Evolutionary conservation across 108 stramenopile genomes (phyloP).

Genomic region (Fragilaria crotonensis): DNA sequence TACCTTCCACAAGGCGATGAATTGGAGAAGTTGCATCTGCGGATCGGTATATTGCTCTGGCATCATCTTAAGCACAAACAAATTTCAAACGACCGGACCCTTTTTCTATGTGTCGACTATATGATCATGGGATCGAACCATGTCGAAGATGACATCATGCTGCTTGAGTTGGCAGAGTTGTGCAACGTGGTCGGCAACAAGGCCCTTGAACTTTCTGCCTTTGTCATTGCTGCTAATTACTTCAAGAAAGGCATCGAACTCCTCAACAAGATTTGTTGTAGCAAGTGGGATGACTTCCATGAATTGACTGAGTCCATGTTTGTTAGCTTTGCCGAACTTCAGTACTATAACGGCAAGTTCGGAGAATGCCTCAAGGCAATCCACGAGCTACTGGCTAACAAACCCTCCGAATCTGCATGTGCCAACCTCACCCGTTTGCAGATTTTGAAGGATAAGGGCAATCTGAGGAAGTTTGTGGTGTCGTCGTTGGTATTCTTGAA

Average conservation of each 20-base stretch:
- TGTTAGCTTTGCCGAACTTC: background rate
- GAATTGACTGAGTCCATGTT: background rate
- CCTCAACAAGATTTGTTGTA: background rate
- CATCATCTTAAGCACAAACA: background rate
- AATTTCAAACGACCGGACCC: background rate
- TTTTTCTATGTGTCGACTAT: background rate
- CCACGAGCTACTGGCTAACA: background rate
- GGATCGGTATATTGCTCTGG: background rate
- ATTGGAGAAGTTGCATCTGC: background rate
- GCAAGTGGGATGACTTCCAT: background rate
- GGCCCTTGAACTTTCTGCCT: background rate
- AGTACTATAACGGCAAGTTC: background rate
- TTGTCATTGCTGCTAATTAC: background rate
- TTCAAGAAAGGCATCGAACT: background rate
- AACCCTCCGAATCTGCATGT: background rate
- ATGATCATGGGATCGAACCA: background rate
- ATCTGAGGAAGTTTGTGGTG: background rate
- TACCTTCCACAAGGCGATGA: background rate
- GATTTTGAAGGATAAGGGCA: background rate
- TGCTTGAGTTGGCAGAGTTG: background rate
- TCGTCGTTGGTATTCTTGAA: background rate
- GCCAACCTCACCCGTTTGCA: background rate
- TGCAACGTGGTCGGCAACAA: background rate
- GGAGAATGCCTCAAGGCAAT: background rate
- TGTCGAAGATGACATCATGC: background rate